phyloP scores from a whole-genome alignment of 768 basidiomycete species.

The Pleurotus djamor region DNA sequence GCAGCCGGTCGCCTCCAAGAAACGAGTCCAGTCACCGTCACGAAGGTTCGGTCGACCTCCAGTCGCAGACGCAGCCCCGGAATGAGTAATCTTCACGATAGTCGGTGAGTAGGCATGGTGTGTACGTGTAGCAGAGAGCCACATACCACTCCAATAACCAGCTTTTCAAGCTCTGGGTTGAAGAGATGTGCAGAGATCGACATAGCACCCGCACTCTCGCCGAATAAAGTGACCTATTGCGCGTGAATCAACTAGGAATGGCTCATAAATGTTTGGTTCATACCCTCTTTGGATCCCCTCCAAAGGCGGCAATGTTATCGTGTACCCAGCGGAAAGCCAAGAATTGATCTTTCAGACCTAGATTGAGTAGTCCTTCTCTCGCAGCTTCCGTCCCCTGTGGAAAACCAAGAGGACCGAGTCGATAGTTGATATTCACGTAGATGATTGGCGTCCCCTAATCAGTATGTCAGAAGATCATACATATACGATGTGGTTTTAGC shows the following conservation, averaged over 20 bases:
- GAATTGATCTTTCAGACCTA: conserved; percentile 39
- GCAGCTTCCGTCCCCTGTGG: conserved; percentile 35
- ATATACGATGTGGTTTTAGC: not conserved
- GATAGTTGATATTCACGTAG: conserved; percentile 47
- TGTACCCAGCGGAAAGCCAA: conserved; percentile 48
- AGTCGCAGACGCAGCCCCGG: not conserved
- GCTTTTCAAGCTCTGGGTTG: conserved; percentile 20
- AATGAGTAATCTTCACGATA: not conserved
- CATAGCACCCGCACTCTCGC: conserved; percentile 48
- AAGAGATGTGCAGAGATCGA: conserved; percentile 34
- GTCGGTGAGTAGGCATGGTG: not conserved
- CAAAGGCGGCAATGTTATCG: conserved; percentile 50
- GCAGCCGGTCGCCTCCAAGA: not conserved
- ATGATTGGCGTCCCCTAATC: conserved; percentile 36
- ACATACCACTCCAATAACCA: conserved; percentile 29
- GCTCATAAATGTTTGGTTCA: no score
- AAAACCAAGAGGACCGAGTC: conserved; percentile 46
- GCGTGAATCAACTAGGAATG: no score
- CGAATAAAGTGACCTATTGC: conserved; percentile 39
- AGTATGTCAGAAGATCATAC: not conserved
- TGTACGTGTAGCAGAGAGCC: not conserved
- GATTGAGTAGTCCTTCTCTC: conserved; percentile 28
- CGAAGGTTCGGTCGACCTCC: not conserved
- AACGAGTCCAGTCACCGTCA: not conserved
- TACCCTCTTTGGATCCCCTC: conserved; percentile 48